These are phyloP conservation scores for Saccharomycopsis vini DNA, from an alignment of 805 yeast species.

Conservation along the genomic window DNA sequence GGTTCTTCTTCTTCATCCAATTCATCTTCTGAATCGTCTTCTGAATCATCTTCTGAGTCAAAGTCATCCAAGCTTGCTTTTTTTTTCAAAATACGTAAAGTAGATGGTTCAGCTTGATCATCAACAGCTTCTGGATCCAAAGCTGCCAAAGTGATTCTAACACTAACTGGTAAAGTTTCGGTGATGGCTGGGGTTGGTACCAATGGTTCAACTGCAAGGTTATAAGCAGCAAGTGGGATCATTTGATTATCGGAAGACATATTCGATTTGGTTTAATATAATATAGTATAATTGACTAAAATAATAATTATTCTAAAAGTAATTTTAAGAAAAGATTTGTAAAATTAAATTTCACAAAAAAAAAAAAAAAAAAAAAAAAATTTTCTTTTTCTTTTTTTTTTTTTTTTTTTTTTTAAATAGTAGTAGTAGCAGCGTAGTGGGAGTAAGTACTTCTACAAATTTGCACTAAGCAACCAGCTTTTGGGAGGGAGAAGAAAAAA, in stretches of 20 bases:
- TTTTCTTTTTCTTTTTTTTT: neutral
- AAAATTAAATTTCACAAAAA: no score
- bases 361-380: conserved; percentile 6
- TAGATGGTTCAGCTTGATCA: conserved; percentile 74
- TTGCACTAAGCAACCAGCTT: no score
- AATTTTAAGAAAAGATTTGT: no score
- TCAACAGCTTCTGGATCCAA: conserved; percentile 85
- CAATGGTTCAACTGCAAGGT: conserved; percentile 79
- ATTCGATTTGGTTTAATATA: no score
- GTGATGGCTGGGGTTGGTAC: conserved; percentile 81
- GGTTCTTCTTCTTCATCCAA: conserved; percentile 16
- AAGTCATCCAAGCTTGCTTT: conserved; percentile 40
- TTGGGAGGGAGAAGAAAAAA: no score
- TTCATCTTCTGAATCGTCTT: conserved; percentile 22
- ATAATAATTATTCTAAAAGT: no score
- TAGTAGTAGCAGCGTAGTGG: no score
- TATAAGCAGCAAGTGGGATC: conserved; percentile 80
- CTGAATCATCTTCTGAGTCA: conserved; percentile 35
- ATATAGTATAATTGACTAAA: no score
- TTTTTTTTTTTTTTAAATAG: no score
- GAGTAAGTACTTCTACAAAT: no score
- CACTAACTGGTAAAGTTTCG: conserved; percentile 79
- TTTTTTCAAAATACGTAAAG: conserved; percentile 77
- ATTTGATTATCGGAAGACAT: conserved; percentile 48
- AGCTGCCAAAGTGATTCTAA: conserved; percentile 91